Conservation (phyloP, 2,329 filamentous ascomycete genomes). For the Diaporthe australafricana region DNA sequence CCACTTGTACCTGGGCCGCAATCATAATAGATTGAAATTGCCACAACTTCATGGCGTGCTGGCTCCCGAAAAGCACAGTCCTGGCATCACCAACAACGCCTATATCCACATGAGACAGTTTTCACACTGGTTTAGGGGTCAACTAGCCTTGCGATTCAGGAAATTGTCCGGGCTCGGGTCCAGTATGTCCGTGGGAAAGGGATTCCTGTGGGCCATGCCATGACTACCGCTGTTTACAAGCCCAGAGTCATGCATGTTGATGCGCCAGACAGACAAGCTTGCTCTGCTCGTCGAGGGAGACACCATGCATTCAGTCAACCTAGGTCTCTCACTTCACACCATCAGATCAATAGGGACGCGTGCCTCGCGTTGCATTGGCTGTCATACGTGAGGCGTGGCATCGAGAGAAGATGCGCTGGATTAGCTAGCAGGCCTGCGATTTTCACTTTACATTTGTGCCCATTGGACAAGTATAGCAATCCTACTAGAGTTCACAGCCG, state of each 20-base stretch:
- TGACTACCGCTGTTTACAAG: background rate
- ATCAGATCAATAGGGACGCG: background rate
- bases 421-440: too few relatives aligned
- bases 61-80: too few relatives aligned
- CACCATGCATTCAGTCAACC: background rate
- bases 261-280: background rate
- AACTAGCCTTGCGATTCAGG: background rate
- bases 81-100: too few relatives aligned
- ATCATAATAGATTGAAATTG: too few relatives aligned
- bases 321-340: background rate
- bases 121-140: too few relatives aligned
- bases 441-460: too few relatives aligned
- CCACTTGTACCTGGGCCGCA: too few relatives aligned
- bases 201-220: background rate
- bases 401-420: background rate
- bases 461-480: background rate
- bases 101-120: background rate
- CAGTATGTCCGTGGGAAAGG: too few relatives aligned
- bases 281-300: background rate
- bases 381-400: background rate
- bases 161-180: background rate
- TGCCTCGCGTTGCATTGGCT: background rate
- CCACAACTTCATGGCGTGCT: too few relatives aligned
- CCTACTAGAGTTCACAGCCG: background rate
- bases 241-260: background rate